A percentile compares a stretch with the other conserved stretches of the same genome.
phyloP scores from a whole-genome alignment of 2,329 filamentous ascomycete species.

The Botrytis elliptica region DNA sequence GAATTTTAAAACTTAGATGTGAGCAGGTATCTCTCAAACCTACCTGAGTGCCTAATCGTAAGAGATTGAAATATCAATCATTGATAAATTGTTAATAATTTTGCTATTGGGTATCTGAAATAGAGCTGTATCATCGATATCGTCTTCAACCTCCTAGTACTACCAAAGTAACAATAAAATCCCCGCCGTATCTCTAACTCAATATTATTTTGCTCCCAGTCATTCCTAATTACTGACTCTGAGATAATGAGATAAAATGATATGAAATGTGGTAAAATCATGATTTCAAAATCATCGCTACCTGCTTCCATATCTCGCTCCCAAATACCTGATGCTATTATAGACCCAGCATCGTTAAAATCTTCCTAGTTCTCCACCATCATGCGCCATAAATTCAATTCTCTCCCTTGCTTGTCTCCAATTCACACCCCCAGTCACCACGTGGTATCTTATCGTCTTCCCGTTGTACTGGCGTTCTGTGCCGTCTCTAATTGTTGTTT shows the following conservation, averaged over 20 bases:
- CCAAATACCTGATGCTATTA: not conserved
- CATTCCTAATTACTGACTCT: not conserved
- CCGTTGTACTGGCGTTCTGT: conserved; percentile 37
- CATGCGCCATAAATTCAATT: not conserved
- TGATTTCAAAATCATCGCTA: not conserved
- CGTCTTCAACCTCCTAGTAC: not conserved
- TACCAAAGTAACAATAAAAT: not conserved
- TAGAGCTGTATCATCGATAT: not conserved
- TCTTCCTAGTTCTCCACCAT: not conserved
- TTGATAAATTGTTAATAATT: not conserved
- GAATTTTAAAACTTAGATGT: not conserved
- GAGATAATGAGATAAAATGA: not conserved
- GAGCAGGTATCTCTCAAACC: not conserved
- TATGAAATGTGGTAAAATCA: not conserved
- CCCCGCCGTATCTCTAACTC: not conserved
- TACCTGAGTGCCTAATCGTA: too few relatives aligned
- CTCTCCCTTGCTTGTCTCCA: not conserved
- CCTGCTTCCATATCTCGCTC: not conserved
- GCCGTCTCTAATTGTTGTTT: conserved; percentile 56
- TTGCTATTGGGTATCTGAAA: not conserved
- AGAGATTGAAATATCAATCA: not conserved
- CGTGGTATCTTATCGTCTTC: not conserved
- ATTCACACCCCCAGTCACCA: not conserved
- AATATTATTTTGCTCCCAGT: not conserved
- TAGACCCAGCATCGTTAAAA: not conserved